Base-by-base conservation (phyloP, 768 basidiomycete genomes). In the Collybia mongolica region DNA sequence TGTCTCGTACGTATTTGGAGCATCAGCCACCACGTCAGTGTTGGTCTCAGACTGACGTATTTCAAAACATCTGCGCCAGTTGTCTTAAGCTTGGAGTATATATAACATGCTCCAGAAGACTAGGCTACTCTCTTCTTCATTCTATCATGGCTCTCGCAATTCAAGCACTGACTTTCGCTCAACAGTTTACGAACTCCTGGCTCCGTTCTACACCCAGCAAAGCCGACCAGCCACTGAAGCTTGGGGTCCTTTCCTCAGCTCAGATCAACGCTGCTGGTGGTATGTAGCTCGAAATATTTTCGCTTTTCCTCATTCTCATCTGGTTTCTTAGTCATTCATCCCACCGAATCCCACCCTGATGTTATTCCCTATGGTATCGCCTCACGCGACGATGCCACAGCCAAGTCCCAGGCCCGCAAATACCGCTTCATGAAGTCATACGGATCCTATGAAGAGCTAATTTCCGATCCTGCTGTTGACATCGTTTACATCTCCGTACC, bases 401-500 rank as follows among this genome's bases (percentile, higher is more conserved):
- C 81, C 4, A 56, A 71, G 36, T 58, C 55, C 7, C 79, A 69
- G 38, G 84, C 86, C 2, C 73, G 71, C 55, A 76, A 77, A 58
- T 66, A 83, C 45, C 60, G 65, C 0, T 80, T 87, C 50, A 58
- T 66, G 29, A 81, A 73, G 55, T 72, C 69, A 17, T 84, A 78
- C 52, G 70, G 71, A 22, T 36, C 42, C 12, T 46, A 47, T 42
- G 23, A 63, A 75, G 79, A 72, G 36, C 55, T 83, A 20, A 59
- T 86, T 23, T 71, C 81, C 48, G 81, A 84, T 46, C 74, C 70
- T 2, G 72, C 71, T n/a, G 70, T 85, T 14, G 77, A 84, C 48
- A 75, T 70, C 0, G 66, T 84, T 15, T 84, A 86, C 58, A 84
- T 81, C 48, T 75, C 83, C 3, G 69, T 83, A 7, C 83, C 84